phyloP scores from a whole-genome alignment of 2,329 filamentous ascomycete species.

The Ceratocystis variospora region DNA sequence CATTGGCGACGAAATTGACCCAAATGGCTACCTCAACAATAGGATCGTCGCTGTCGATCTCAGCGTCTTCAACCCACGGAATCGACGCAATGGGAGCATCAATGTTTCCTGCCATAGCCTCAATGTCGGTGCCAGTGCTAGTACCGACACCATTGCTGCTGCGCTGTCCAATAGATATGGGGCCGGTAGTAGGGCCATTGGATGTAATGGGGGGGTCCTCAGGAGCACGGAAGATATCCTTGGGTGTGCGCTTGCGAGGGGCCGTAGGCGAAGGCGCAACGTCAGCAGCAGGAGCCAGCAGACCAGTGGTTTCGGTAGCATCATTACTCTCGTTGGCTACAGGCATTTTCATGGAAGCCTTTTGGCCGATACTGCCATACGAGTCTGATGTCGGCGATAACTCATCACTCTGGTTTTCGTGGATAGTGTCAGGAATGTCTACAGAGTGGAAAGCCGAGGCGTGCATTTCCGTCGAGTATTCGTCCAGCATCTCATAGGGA shows the following conservation, averaged over 20 bases:
- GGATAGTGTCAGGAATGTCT: conserved; percentile 59
- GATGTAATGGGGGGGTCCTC: conserved; percentile 45
- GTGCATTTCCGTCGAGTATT: conserved; percentile 56
- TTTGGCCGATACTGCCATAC: conserved; percentile 25
- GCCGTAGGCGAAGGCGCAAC: conserved; percentile 23
- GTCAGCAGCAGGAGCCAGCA: conserved; percentile 24
- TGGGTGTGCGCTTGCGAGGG: conserved; percentile 64
- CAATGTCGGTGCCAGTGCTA: conserved; percentile 23
- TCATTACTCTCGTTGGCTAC: conserved; percentile 25
- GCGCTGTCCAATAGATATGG: conserved; percentile 24
- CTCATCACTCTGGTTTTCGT: conserved; percentile 34
- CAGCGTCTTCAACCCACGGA: conserved; percentile 58
- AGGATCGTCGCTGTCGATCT: conserved; percentile 55
- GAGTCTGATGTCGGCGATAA: conserved; percentile 22
- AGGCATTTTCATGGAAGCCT: conserved; percentile 19
- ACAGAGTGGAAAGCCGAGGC: conserved; percentile 39
- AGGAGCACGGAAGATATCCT: conserved; percentile 65
- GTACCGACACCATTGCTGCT: conserved; percentile 30
- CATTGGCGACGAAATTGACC: conserved; percentile 68
- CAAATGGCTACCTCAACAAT: conserved; percentile 82
- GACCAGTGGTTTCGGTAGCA: conserved; percentile 9
- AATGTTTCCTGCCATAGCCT: conserved; percentile 30
- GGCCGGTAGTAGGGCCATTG: conserved; percentile 18
- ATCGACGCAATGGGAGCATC: conserved; percentile 40
- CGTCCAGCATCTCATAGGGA: conserved; percentile 82